Base-by-base conservation (phyloP, 768 basidiomycete genomes). In the Lactifluus echinatus region DNA sequence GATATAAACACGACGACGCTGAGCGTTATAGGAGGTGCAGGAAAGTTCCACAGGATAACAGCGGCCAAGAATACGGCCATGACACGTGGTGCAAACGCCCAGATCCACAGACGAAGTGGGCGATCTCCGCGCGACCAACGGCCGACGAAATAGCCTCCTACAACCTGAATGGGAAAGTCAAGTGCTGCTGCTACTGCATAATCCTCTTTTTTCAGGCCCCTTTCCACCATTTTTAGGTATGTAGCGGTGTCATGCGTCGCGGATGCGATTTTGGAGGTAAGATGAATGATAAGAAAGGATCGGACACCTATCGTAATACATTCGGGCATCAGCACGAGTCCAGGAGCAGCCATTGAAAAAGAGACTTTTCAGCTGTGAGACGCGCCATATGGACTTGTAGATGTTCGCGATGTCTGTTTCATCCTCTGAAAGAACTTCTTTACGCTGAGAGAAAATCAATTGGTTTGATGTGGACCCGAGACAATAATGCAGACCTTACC, bases 81-180 rank as follows among this genome's bases (percentile, higher is more conserved):
- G 19, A 95, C 74, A 29, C 96, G 82, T 4, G 87, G 89, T 87
- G 89, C 89, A 72, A 93, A 96, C 1, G 94, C 93, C 65, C 75
- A 78, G 47, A 96, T 74, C 96, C 96, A 99, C 15, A 90, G 89
- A n/a, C 84, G 81, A 40, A 93, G 75, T 33, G 90, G 87, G 53
- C 75, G 79, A 49, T 86, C 83, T 14, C 92, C 91, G 51, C 80
- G 76, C 7, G 91, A 87, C 92, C 93, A 97, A 62, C 83, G 84
- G 1, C 92, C 95, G 1, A 94, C 89, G 21, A 95, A 74, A 86
- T 89, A 98, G 6, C 95, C 94, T 19, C 90, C 93, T 55, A 88
- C 66, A 46, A 99, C 88, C 75, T 98, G 94, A 73, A 96, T 95
- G 5, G 96, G 96, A 65, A 98, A 98, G 71, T 98, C 96, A 61